Base-by-base conservation (phyloP, 768 basidiomycete genomes). In the Suillus spraguei region DNA sequence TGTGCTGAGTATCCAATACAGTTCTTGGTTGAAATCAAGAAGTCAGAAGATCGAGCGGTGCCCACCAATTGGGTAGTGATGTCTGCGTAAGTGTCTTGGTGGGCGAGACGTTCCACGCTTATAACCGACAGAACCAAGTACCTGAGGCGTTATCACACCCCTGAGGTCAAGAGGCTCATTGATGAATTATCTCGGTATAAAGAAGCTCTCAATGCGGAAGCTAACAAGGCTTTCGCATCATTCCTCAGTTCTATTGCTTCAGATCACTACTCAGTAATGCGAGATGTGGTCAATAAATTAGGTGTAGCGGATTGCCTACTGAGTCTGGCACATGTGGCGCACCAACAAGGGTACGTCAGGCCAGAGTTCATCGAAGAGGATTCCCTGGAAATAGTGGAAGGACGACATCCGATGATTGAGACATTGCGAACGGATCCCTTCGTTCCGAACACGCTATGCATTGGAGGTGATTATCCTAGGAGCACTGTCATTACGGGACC, bases 381-480 rank as follows among this genome's bases (percentile, higher is more conserved):
- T 55, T 74, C 74, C 32, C 78, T 98, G 14, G 88, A 92, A 64
- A 91, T 98, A 36, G 76, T 82, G 13, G 86, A 89, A n/a, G 96
- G 94, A 0, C 83, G 95, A 13, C 97, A 99, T 79, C 97, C 97
- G 0, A 94, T 99, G 86, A 86, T 96, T 17, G 96, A 97, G 73
- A 83, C 83, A 10, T 76, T 95, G 24, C 80, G 87, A 44, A 77
- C 87, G 1, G 87, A 92, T 65, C 93, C 95, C 2, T 97, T 94
- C 75, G 89, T 98, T 1, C 89, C 94, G 3, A 98, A 97, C 72
- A 84, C 87, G 14, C 74, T 97, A 20, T 69, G 75, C 1, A 86
- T 97, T 71, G 89, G 89, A 9, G 82, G 78, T 20, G 80, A 71
- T 16, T 71, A 76, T 22, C 74, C 85, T 4, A 76, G 83, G 49